phyloP scores from a whole-genome alignment of 257 asterid species.

The Primulina eburnea region DNA sequence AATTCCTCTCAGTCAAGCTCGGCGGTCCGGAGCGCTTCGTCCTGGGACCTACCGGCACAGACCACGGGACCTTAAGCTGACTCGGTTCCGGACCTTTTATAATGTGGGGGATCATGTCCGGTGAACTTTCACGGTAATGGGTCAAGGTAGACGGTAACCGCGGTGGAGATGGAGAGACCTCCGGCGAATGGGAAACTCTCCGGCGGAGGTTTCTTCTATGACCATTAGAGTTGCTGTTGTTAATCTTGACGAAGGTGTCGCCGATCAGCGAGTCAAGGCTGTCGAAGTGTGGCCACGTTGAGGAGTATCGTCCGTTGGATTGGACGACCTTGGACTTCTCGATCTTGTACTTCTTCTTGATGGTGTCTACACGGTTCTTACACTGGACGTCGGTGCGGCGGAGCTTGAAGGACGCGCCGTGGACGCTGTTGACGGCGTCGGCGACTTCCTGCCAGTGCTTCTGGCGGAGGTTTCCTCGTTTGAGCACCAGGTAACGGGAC shows the following conservation, averaged over 20 bases:
- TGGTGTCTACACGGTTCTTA: slow-evolving; percentile 89
- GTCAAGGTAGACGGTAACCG: slow-evolving; percentile 13
- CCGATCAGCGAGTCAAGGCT: slow-evolving; percentile 72
- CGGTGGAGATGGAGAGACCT: slow-evolving; percentile 41
- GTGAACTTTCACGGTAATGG: slow-evolving; percentile 29
- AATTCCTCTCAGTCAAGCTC: slow-evolving; percentile 52
- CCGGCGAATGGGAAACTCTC: slow-evolving; percentile 36
- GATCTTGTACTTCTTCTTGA: slow-evolving; percentile 81
- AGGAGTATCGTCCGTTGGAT: slow-evolving; percentile 51
- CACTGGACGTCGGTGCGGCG: slow-evolving; percentile 90
- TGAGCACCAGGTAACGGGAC: slow-evolving; percentile 57
- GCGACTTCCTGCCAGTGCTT: slow-evolving; percentile 92
- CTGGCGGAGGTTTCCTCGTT: slow-evolving; percentile 86
- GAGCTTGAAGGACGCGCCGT: slow-evolving; percentile 57
- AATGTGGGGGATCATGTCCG: slow-evolving; percentile 11
- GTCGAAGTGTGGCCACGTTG: slow-evolving; percentile 77
- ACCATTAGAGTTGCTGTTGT: slow-evolving; percentile 18
- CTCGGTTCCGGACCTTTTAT: slow-evolving; percentile 23
- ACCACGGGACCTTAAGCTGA: slow-evolving; percentile 36
- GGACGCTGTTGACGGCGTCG: slow-evolving; percentile 81
- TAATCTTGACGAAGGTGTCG: slow-evolving; percentile 33
- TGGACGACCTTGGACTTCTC: slow-evolving; percentile 60
- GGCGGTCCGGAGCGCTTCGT: slow-evolving; percentile 59
- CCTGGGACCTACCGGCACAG: slow-evolving; percentile 83
- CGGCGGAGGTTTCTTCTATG: slow-evolving; percentile 38